Percentiles rank a stretch among this genome's conserved stretches.
Evolutionary conservation across 2,329 filamentous ascomycete species (phyloP).

Genomic region (Beauveria scarabaeidicola): DNA sequence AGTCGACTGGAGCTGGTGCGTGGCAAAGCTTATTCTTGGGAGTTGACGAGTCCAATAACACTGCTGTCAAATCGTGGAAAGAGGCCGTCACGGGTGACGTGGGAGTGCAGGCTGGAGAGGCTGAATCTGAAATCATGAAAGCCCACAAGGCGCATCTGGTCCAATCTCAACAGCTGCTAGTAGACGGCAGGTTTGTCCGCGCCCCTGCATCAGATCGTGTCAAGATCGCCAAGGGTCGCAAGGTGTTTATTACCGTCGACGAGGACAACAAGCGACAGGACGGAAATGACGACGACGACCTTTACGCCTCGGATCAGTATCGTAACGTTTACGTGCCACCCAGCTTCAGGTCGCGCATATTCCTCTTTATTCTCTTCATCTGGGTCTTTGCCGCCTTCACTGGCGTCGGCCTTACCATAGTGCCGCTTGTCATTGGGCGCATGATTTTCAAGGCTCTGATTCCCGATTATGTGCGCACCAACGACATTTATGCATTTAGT

Average conservation of each 20-base stretch:
- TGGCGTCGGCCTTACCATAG: constrained; percentile 75
- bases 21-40: constrained; percentile 40
- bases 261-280: constrained; percentile 54
- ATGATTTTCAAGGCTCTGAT: constrained; percentile 66
- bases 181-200: constrained; percentile 75
- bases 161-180: constrained; percentile 45
- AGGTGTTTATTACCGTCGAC: constrained; percentile 71
- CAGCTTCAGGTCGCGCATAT: constrained; percentile 70
- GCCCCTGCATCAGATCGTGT: constrained; percentile 94
- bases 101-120: constrained; percentile 30
- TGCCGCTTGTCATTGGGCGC: constrained; percentile 80
- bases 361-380: constrained; percentile 77
- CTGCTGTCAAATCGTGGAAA: constrained; percentile 49
- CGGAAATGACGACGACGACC: constrained; percentile 41
- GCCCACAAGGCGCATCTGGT: constrained; percentile 38
- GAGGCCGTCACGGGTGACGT: constrained; percentile 43
- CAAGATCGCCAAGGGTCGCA: constrained; percentile 75
- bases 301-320: constrained; percentile 54
- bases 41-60: constrained; percentile 31
- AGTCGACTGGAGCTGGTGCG: constrained; percentile 25
- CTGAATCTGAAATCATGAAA: constrained; percentile 29
- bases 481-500: constrained; percentile 95
- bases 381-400: constrained; percentile 90
- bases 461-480: constrained; percentile 64
- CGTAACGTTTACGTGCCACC: constrained; percentile 76